Base-by-base conservation (phyloP, 2,329 filamentous ascomycete species). In the Graphilbum sp. region DNA sequence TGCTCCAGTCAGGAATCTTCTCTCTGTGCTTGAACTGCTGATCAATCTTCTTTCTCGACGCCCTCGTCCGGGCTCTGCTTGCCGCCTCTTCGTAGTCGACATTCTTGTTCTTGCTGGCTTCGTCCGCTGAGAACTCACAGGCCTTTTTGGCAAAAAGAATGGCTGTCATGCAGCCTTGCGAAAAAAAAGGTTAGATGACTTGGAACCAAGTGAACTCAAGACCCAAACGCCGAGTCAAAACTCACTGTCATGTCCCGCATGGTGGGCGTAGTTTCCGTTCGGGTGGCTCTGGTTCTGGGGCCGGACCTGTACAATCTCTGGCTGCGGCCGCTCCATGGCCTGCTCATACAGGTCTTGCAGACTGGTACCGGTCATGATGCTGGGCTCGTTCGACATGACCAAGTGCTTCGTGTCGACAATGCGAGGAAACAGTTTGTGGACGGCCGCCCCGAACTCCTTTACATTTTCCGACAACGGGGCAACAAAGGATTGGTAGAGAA, bases 321-420 rank as follows among this genome's bases (percentile, higher is more conserved):
- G 46, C 5, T 37, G 8, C 4, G 10, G 1, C 6, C 39, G 19
- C 1, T 24, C 16, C 2, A 33, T n/a, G 3, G 40, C 23, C 3
- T 42, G 32, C 1, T 1, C 4, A 21, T 40, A 46, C 5, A 45
- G 42, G 11, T 48, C 42, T 10, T 37, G 34, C 3, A 53, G 45
- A 13, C 5, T 46, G 10, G 32, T 10, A 10, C 12, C 17, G 16
- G 16, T 11, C 5, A 5, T 10, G 5, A 5, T 11, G 5, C 17
- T 18, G 31, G 18, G 18, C 7, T 18, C 31, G 7, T 32, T 32
- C 31, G 81, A 0, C 76, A 81, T 37, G 75, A 80, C 0, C 72
- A 83, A 38, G 72, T 92, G 10, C 53, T 92, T 31, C 78, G 84
- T 25, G 70, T 94, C 27, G 74, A 80, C 38, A 52, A 68, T 39